Percentiles rank a stretch among this genome's conserved stretches.
Conservation (phyloP, 345 rosid genomes). For the Adansonia digitata region DNA sequence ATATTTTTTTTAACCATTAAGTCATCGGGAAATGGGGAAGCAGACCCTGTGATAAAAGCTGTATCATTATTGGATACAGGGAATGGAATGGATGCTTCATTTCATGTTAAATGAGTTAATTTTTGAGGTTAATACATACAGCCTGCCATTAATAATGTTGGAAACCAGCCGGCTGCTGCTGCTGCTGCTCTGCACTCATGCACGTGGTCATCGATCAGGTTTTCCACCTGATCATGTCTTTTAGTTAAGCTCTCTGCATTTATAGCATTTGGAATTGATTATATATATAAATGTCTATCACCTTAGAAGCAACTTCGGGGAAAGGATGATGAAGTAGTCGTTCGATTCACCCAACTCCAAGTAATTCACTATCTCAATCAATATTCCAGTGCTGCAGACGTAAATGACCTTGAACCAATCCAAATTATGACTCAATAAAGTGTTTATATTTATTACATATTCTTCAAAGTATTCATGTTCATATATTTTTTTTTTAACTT, state of each 20-base stretch:
- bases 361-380: no score
- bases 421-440: no score
- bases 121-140: slow-evolving; percentile 1
- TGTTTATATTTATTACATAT: no score
- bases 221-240: not conserved
- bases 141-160: slow-evolving; percentile 20
- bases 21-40: no score
- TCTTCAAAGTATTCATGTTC: no score
- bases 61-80: not conserved
- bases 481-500: no score
- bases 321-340: not conserved
- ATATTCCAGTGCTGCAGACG: no score
- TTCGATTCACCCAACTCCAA: no score
- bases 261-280: not conserved
- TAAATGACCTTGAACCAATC: no score
- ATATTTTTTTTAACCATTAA: not conserved
- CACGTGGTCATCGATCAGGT: slow-evolving; percentile 9
- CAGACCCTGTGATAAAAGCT: not conserved
- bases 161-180: no score
- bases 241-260: not conserved
- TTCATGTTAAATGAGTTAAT: not conserved
- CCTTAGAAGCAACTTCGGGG: not conserved
- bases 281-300: no score
- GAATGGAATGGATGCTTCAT: no score
- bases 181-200: slow-evolving; percentile 29